Evolutionary conservation across 805 yeast genomes (phyloP), one percentile per base, ranked within the genome.

Genomic region (Kazachstania psychrophila): DNA sequence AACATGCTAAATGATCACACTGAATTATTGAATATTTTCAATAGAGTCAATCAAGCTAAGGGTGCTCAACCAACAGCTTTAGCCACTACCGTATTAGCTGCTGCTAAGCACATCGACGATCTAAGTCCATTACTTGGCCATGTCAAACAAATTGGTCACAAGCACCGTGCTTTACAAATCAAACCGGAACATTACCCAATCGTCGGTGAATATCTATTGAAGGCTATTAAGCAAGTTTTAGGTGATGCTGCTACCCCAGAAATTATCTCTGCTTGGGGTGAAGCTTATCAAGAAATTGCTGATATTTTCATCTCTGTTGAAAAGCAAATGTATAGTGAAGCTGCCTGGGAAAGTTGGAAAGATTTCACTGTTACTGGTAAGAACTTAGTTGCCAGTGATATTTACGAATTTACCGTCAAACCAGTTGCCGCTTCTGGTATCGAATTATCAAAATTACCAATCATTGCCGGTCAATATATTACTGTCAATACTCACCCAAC

Each of bases 101-200:
- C 79, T 40, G 85, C 86, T 11, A 64, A 71, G 43, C 65, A 76
- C 49, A 77, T 79, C 37, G 77, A 78, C 42, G 71, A 77, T 40
- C 54, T 79, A 36, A 60, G 70, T 3, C 75, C 71, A 9, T 59
- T 80, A 28, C 49, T 64, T 10, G 70, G 61, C 2, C 72, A 73
- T 41, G 83, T 80, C 8, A 61, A 68, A 33, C 74, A 72, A 42
- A 75, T 79, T 47, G 79, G 72, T 31, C 68, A 66, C 44, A 80
- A 79, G 55, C 88, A 80, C 46, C 76, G 72, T 40, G 81, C 82
- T 30, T 61, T 80, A 42, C 73, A 73, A 49, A 68, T 79, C 29
- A 53, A 60, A 42, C 73, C 86, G 3, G 80, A 74, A 38, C 85
- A 79, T 40, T 79, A 79, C 47, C 73, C 76, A 16, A 65, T 75